Evolutionary conservation across 139 green algal genomes (phyloP), one percentile per base, ranked within the genome.

Genomic region (Tetradesmus lagerheimii): DNA sequence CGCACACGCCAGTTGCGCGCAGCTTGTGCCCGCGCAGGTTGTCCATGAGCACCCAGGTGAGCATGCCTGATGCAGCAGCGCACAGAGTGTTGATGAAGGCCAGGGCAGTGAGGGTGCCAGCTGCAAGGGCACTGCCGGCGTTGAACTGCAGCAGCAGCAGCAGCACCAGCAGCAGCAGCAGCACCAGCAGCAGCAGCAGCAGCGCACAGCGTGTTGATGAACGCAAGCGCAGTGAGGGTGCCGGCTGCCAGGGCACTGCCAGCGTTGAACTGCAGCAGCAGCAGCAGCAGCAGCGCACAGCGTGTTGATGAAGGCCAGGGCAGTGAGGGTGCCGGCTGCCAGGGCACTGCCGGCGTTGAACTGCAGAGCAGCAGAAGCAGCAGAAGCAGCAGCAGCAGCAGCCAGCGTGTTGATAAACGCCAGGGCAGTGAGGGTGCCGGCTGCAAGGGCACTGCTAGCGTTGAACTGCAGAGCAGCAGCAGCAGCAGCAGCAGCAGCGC

Each of bases 31-130:
- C 88, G 9, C 78, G 45, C 34, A 91, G 67, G 35, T 81, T 29
- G 76, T 91, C 88, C 62, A 87, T 83, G 2, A 91, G 79, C 50
- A 91, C 11, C 79, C 79, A 91, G n/a, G 88, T 83, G 11, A 87
- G 16, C 88, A 87, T 91, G 39, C 79, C 78, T 27, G 53, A 83
- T 4, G 79, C 79, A n/a, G 88, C 79, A 50, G 88, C 79, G 31
- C 53, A 35, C 11, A 87, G 86, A 1, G 79, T 88, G 88, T 87
- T 91, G 37, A 74, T 15, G 57, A 91, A 88, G 2, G 88, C 88
- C 47, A 79, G 50, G 15, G 16, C 37, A 11, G 88, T n/a, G 1
- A 91, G 39, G 0, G 79, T 23, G n/a, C 66, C 66, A 37, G 88
- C 57, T 16, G 79, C 41, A 1, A 71, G 66, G 39, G 85, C 85